These are phyloP conservation scores for Themeda triandra DNA, from an alignment of 176 grass and related monocot species.

Conservation along the genomic window DNA sequence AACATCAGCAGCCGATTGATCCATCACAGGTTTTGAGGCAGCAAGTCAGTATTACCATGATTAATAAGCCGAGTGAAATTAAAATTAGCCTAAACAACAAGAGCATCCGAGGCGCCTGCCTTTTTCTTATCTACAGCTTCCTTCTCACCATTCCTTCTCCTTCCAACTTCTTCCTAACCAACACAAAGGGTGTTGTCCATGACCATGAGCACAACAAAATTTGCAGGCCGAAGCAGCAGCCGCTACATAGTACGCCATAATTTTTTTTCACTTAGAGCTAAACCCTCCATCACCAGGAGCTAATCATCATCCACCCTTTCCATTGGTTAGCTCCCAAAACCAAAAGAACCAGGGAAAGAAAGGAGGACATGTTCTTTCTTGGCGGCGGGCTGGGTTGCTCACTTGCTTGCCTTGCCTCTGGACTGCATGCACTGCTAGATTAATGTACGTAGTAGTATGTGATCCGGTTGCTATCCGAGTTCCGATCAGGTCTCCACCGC, in stretches of 20 bases:
- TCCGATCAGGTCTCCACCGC: slow-evolving; percentile 52
- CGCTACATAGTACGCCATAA: not conserved
- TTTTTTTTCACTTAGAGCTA: slow-evolving; percentile 19
- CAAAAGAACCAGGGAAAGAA: not conserved
- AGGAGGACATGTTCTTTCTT: not conserved
- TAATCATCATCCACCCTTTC: too few relatives aligned
- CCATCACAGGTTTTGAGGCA: not conserved
- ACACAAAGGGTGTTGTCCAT: not conserved
- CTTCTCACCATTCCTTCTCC: not conserved
- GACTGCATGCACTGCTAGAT: not conserved
- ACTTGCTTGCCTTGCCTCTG: not conserved
- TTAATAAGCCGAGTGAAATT: slow-evolving; percentile 30
- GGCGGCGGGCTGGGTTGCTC: not conserved
- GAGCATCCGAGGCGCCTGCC: slow-evolving; percentile 27
- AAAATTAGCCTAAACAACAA: slow-evolving; percentile 36
- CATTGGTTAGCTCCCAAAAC: not conserved
- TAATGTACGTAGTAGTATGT: not conserved
- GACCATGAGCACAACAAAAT: slow-evolving; percentile 37
- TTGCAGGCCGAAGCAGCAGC: slow-evolving; percentile 17
- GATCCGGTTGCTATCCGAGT: not conserved
- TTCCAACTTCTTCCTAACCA: not conserved
- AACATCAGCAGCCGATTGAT: not conserved
- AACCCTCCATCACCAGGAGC: not conserved
- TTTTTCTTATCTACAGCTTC: slow-evolving; percentile 58
- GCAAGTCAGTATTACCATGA: not conserved